Evolutionary conservation across 176 grass and related monocot genomes (phyloP).

Genomic region (Zea luxurians): DNA sequence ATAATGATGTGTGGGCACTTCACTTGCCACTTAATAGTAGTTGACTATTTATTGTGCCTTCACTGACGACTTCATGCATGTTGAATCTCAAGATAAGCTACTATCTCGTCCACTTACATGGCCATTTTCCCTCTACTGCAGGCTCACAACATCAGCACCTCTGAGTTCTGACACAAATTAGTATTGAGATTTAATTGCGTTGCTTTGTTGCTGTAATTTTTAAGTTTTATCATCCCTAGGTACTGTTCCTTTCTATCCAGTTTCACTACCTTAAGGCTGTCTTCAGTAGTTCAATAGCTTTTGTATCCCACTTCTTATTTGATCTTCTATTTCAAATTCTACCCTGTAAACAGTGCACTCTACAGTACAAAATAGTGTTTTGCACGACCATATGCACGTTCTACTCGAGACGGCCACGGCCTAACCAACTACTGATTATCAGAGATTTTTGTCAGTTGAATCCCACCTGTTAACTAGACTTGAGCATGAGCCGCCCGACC

Average conservation of each 20-base stretch:
- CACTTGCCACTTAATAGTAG: not conserved
- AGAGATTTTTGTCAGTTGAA: not conserved
- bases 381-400: too few relatives aligned
- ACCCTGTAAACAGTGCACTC: too few relatives aligned
- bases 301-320: too few relatives aligned
- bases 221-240: not conserved
- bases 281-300: too few relatives aligned
- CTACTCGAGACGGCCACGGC: too few relatives aligned
- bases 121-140: not conserved
- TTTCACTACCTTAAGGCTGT: not conserved
- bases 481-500: too few relatives aligned
- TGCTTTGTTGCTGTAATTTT: not conserved
- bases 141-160: not conserved
- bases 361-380: too few relatives aligned
- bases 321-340: too few relatives aligned
- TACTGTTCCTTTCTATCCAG: not conserved
- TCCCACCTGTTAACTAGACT: too few relatives aligned
- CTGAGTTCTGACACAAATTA: not conserved
- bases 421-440: not conserved
- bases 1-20: not conserved
- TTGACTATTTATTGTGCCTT: conserved; percentile 15
- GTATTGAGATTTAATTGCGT: conserved; percentile 1
- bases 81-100: not conserved
- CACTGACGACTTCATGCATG: not conserved
- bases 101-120: not conserved